A percentile compares a stretch with the other conserved stretches of the same genome.
phyloP scores from a whole-genome alignment of 805 yeast species.

The Candida chauliodis region DNA sequence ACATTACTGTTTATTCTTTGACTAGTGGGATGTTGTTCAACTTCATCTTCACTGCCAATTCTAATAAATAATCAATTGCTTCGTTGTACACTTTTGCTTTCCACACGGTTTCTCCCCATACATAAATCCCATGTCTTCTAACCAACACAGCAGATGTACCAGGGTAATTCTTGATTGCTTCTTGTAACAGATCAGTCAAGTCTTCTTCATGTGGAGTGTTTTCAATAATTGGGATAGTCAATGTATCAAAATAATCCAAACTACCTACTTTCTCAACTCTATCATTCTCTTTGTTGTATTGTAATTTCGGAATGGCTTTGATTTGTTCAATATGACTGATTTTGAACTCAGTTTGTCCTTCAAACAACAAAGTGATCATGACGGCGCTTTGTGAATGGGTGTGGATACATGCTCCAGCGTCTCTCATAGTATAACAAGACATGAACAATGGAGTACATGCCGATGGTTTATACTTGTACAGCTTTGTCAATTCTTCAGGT shows the following conservation, averaged over 20 bases:
- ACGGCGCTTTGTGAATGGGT: constrained; percentile 92
- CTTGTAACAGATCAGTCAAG: constrained; percentile 59
- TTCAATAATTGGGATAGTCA: constrained; percentile 86
- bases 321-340: constrained; percentile 87
- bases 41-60: constrained; percentile 79
- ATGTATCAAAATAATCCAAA: constrained; percentile 66
- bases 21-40: constrained; percentile 48
- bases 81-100: constrained; percentile 92
- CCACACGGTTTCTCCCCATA: constrained; percentile 94
- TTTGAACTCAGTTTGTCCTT: constrained; percentile 59
- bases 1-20: constrained; percentile 1
- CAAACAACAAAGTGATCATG: constrained; percentile 65
- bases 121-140: constrained; percentile 89
- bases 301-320: constrained; percentile 74
- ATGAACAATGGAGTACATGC: constrained; percentile 90
- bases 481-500: constrained; percentile 33
- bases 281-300: constrained; percentile 23
- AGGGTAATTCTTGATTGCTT: constrained; percentile 69
- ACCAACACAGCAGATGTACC: constrained; percentile 82
- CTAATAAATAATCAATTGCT: constrained; percentile 86
- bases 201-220: constrained; percentile 89
- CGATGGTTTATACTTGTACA: constrained; percentile 68
- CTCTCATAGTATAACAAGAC: constrained; percentile 62
- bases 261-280: constrained; percentile 61
- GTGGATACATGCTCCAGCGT: constrained; percentile 91